A percentile compares a stretch with the other conserved stretches of the same genome.
Conservation (phyloP, 805 yeast genomes). For the Zygotorulaspora chibaensis region DNA sequence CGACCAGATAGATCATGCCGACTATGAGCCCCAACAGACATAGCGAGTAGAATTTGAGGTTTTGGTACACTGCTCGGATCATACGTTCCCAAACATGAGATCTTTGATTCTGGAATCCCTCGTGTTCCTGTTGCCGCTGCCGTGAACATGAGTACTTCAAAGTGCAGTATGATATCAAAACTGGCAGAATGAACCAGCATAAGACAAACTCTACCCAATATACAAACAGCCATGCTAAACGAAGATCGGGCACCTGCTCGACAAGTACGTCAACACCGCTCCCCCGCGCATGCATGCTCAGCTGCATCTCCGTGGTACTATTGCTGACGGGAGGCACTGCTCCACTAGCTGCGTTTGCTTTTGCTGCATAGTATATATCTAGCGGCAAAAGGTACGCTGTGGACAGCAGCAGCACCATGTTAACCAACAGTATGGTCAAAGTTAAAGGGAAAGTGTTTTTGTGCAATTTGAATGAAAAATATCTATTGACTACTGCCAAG, state of each 20-base stretch:
- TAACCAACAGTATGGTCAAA: constrained; percentile 18
- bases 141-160: constrained; percentile 25
- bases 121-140: constrained; percentile 1
- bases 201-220: constrained; percentile 32
- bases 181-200: constrained; percentile 34
- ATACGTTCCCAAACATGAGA: constrained; percentile 18
- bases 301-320: background rate
- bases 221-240: constrained; percentile 24
- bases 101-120: constrained; percentile 1
- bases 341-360: constrained; percentile 6
- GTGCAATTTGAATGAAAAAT: constrained; percentile 30
- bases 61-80: constrained; percentile 22
- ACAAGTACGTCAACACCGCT: background rate
- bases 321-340: constrained; percentile 2
- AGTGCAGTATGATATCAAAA: constrained; percentile 29
- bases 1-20: constrained; percentile 26
- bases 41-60: constrained; percentile 30
- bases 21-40: constrained; percentile 21
- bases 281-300: background rate
- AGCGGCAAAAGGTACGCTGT: constrained; percentile 30
- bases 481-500: constrained; percentile 23
- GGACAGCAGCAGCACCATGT: constrained; percentile 28
- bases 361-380: constrained; percentile 24
- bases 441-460: constrained; percentile 25
- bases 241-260: constrained; percentile 11